phyloP scores from a whole-genome alignment of 208 protist species.

The Trypanosoma rangeli region DNA sequence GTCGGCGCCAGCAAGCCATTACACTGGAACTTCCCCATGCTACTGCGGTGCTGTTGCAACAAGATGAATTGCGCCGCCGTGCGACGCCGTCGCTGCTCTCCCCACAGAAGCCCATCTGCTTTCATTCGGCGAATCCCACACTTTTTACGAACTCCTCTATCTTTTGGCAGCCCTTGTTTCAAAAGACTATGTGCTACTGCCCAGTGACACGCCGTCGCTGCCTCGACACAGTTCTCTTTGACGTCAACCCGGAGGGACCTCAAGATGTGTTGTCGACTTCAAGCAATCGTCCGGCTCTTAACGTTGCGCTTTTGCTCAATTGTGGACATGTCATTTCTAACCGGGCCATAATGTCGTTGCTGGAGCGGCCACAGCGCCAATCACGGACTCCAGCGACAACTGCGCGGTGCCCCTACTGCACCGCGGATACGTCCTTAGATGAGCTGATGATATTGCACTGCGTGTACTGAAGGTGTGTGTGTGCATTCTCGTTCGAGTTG shows the following conservation, averaged over 20 bases:
- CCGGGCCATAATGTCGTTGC: slow-evolving; percentile 38
- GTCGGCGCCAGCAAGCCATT: slow-evolving; percentile 23
- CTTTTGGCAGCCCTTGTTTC: slow-evolving; percentile 56
- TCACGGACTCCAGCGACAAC: slow-evolving; percentile 8
- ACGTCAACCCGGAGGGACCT: slow-evolving; percentile 15
- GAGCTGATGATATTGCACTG: slow-evolving; percentile 54
- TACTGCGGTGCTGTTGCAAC: slow-evolving; percentile 38
- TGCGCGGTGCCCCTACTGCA: slow-evolving; percentile 78
- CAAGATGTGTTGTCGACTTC: slow-evolving; percentile 11
- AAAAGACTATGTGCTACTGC: slow-evolving; percentile 79
- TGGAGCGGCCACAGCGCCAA: slow-evolving; percentile 32
- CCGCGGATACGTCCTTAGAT: slow-evolving; percentile 34
- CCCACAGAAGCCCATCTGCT: not conserved
- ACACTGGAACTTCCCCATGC: slow-evolving; percentile 63
- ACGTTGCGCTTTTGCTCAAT: slow-evolving; percentile 60
- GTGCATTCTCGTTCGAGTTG: not conserved
- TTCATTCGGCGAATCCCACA: slow-evolving; percentile 28
- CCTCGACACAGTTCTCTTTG: slow-evolving; percentile 57
- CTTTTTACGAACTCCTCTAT: slow-evolving; percentile 20
- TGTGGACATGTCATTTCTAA: slow-evolving; percentile 84
- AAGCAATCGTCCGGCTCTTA: slow-evolving; percentile 31
- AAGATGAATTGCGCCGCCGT: slow-evolving; percentile 11
- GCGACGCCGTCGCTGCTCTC: slow-evolving; percentile 22
- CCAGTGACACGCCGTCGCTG: slow-evolving; percentile 76
- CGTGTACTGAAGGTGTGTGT: slow-evolving; percentile 33